Conservation (phyloP, 2,329 filamentous ascomycete genomes). For the Zymoseptoria passerinii region DNA sequence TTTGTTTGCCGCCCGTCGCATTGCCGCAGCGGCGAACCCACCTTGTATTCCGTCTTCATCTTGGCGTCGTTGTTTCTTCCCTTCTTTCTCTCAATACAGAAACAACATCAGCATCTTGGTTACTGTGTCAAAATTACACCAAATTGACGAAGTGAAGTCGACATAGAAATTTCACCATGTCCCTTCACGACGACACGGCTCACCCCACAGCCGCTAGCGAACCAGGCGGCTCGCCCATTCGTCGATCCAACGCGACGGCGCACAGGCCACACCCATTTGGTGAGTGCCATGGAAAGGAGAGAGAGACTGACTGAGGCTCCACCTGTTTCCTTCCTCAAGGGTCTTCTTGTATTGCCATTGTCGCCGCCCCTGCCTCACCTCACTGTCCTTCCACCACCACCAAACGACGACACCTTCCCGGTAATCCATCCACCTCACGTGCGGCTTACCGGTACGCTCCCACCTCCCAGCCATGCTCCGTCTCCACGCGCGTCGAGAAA, state of each 20-base stretch:
- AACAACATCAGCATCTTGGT: background rate
- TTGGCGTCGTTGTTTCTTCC: constrained; percentile 18
- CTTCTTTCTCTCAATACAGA: background rate
- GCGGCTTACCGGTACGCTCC: background rate
- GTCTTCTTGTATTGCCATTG: background rate
- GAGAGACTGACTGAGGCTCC: background rate
- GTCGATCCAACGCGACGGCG: constrained; percentile 1
- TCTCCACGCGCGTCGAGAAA: background rate
- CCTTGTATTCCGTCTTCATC: constrained; percentile 99
- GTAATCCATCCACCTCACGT: constrained; percentile 2
- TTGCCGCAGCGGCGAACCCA: constrained; percentile 34
- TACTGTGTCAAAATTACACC: too few species aligned
- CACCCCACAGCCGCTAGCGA: constrained; percentile 8
- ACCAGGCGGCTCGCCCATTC: constrained; percentile 3
- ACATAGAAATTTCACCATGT: background rate
- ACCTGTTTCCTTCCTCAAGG: background rate
- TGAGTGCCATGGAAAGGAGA: constrained; percentile 15
- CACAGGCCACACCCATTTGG: constrained; percentile 10
- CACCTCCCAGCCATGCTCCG: background rate
- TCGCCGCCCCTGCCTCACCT: background rate
- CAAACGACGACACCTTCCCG: constrained; percentile 5
- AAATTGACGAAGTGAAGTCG: background rate
- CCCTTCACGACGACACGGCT: constrained; percentile 3
- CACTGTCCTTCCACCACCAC: background rate
- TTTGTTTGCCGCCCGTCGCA: background rate